Evolutionary conservation across 176 grass and related monocot species (phyloP).

Genomic region (Otatea glauca): DNA sequence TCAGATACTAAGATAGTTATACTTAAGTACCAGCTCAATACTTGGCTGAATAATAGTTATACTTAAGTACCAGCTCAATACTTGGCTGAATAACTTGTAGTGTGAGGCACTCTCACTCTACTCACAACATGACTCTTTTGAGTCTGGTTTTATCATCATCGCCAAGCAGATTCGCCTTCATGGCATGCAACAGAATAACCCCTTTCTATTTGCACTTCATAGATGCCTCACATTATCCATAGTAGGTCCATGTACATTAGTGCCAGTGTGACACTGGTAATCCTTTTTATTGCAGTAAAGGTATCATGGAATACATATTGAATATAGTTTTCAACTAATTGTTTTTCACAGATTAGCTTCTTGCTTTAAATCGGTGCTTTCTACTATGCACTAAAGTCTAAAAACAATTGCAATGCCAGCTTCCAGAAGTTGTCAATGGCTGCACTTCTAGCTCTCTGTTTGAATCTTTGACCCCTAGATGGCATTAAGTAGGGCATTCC

Average conservation of each 20-base stretch:
- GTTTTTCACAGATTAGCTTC: neutral
- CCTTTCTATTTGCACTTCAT: conserved; percentile 11
- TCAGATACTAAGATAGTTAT: conserved; percentile 11
- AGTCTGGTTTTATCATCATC: neutral
- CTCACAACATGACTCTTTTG: neutral
- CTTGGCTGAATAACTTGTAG: neutral
- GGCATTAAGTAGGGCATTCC: neutral
- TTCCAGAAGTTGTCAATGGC: neutral
- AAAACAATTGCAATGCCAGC: neutral
- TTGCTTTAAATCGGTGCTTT: neutral
- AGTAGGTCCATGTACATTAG: neutral
- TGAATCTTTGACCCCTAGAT: neutral
- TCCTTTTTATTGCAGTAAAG: neutral
- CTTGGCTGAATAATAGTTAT: too few species aligned
- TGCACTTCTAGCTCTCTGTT: neutral
- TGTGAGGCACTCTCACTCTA: neutral
- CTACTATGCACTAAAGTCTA: neutral
- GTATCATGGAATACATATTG: neutral
- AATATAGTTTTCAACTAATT: neutral
- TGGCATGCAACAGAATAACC: neutral
- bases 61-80: too few species aligned
- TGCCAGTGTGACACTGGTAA: neutral
- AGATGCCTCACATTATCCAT: neutral
- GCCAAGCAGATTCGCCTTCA: neutral
- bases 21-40: neutral